These are phyloP conservation scores for Malassezia equina DNA, from an alignment of 1,284 basidiomycete genomes.

Conservation along the genomic window DNA sequence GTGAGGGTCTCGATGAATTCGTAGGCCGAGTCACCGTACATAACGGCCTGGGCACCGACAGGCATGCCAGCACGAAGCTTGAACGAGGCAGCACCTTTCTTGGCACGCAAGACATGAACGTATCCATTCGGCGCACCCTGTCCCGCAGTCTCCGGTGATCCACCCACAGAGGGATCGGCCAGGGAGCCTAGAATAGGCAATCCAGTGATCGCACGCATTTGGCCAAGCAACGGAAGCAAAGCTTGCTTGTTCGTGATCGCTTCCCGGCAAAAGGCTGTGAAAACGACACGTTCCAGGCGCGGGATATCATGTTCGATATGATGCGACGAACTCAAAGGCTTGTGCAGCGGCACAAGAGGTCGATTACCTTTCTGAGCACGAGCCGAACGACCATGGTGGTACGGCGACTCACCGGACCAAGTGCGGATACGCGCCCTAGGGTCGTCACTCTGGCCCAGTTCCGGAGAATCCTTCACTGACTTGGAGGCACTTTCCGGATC, in stretches of 20 bases:
- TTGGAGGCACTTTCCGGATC: conserved; percentile 40
- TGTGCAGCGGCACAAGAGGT: conserved; percentile 27
- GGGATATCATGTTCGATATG: conserved; percentile 49
- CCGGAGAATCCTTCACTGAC: conserved; percentile 16
- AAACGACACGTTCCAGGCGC: conserved; percentile 66
- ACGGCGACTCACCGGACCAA: conserved; percentile 69
- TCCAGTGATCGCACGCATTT: conserved; percentile 75
- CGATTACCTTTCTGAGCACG: conserved; percentile 59
- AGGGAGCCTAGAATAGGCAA: conserved; percentile 54
- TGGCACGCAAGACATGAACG: conserved; percentile 69
- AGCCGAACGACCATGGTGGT: conserved; percentile 63
- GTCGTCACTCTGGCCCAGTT: conserved; percentile 1
- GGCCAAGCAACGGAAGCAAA: conserved; percentile 75
- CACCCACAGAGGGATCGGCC: conserved; percentile 23
- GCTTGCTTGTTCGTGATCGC: conserved; percentile 64
- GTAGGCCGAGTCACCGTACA: conserved; percentile 83
- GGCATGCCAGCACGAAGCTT: conserved; percentile 70
- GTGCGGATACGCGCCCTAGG: conserved; percentile 51
- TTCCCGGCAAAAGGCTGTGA: conserved; percentile 37
- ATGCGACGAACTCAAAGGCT: conserved; percentile 16
- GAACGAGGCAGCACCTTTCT: conserved; percentile 74
- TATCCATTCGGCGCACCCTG: conserved; percentile 19
- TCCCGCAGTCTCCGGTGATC: conserved; percentile 9
- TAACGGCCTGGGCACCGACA: conserved; percentile 74
- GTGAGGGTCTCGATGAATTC: conserved; percentile 78